Base-by-base conservation (phyloP, 2,329 filamentous ascomycete species). In the Aspergillus sp. region DNA sequence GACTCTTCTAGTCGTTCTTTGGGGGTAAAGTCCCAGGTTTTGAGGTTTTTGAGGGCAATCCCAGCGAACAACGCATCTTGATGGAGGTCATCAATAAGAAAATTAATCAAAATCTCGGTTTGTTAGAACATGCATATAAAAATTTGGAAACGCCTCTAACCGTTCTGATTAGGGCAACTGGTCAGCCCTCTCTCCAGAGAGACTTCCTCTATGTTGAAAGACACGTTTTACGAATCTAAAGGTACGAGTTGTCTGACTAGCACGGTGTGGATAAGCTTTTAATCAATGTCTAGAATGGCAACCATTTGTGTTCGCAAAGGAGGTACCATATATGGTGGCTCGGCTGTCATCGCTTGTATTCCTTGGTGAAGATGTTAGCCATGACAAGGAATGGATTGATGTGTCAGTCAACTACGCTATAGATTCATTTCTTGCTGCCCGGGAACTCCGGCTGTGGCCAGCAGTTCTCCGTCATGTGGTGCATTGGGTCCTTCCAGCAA, bases 301-400 rank as follows among this genome's bases (percentile, higher is more conserved):
- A 1, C 58, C 75, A 0, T 71, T 79, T 43, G 73, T 71, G 52
- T 70, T 79, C 53, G 75, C 78, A 34, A 71, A 73, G 0, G 74
- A 79, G 47, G 65, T 76, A 39, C 66, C 80, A 2, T 67, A 74
- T 26, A 68, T 74, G 3, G 66, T 82, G 7, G 73, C 78, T 5
- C 73, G 77, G 2, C 55, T 81, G 26, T 78, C 75, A 28, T 76
- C 78, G 1, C 67, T 73, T 19, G 70, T 75, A 4, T 80, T 80
- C 51, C 71, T 80, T 5, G 78, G 78, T 1, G 55, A 70, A 2
- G 61, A 67, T 9, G 64, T 80, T 46, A 77, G 72, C 54, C 75
- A 76, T 12, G 64, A 73, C 36, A 72, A 78, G 52, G 66, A 72
- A 48, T 81, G 78, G 78, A 72, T 80, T 65, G 64, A 73, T 42